Conservation (phyloP, 1,139 yeast species). For the Blastobotrys proliferans region DNA sequence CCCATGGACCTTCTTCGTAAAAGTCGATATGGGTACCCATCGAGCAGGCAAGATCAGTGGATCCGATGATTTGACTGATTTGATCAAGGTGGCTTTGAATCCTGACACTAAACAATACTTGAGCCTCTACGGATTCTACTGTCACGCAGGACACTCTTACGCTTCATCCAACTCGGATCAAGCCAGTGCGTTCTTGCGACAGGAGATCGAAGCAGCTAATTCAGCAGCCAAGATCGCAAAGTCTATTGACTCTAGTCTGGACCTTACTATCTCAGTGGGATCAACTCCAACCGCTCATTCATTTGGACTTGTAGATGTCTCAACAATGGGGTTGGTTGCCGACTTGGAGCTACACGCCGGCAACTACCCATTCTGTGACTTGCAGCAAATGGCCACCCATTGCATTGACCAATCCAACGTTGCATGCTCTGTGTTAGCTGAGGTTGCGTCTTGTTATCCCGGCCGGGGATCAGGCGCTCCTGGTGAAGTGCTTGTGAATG, state of each 20-base stretch:
- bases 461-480: constrained; percentile 46
- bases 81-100: constrained; percentile 27
- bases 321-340: constrained; percentile 33
- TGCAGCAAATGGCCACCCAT: constrained; percentile 70
- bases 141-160: constrained; percentile 79
- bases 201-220: constrained; percentile 56
- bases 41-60: constrained; percentile 43
- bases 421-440: constrained; percentile 57
- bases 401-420: constrained; percentile 48
- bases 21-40: constrained; percentile 46
- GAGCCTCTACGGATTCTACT: constrained; percentile 59
- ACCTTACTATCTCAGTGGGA: constrained; percentile 56
- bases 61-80: constrained; percentile 28
- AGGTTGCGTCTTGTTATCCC: constrained; percentile 59
- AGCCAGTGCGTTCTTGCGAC: constrained; percentile 47
- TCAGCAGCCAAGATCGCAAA: constrained; percentile 45
- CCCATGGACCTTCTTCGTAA: constrained; percentile 45
- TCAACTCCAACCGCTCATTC: constrained; percentile 82
- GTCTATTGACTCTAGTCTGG: constrained; percentile 30
- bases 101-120: constrained; percentile 16
- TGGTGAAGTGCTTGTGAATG: constrained; percentile 61
- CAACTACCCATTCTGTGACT: constrained; percentile 66
- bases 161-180: constrained; percentile 43
- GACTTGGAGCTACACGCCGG: constrained; percentile 74
- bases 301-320: constrained; percentile 36